Conservation (phyloP, 1,284 basidiomycete species). For the Anthracocystis panici-leucophaei region DNA sequence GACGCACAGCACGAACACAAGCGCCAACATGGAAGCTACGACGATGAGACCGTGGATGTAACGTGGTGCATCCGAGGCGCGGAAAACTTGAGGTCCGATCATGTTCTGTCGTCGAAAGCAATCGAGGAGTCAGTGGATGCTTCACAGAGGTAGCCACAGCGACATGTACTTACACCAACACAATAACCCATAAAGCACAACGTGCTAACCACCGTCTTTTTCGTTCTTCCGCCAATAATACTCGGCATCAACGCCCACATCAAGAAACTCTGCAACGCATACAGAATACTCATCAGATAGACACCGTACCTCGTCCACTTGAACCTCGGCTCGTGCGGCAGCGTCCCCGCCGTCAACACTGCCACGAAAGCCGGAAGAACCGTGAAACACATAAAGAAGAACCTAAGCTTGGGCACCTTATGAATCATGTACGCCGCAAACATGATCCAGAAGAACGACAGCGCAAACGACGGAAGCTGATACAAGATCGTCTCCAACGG, state of each 20-base stretch:
- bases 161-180: constrained; percentile 36
- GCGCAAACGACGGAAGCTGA: constrained; percentile 60
- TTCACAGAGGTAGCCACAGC: background rate
- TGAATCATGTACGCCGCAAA: constrained; percentile 63
- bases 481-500: constrained; percentile 64
- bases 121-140: constrained; percentile 16
- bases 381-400: constrained; percentile 65
- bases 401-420: constrained; percentile 47
- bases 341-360: constrained; percentile 38
- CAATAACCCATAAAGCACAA: constrained; percentile 67
- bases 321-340: constrained; percentile 37
- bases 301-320: constrained; percentile 61
- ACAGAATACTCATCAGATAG: constrained; percentile 62
- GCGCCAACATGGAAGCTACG: constrained; percentile 47
- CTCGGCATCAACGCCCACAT: constrained; percentile 64
- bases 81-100: constrained; percentile 61
- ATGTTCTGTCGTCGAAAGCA: constrained; percentile 18
- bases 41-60: constrained; percentile 63
- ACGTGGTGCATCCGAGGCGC: constrained; percentile 64
- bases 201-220: constrained; percentile 61
- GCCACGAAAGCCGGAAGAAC: constrained; percentile 18
- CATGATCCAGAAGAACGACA: constrained; percentile 66
- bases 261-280: constrained; percentile 60
- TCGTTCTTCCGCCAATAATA: constrained; percentile 68
- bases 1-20: constrained; percentile 23